Base-by-base conservation (phyloP, 352 stramenopile genomes). In the Globisporangium mamillatum region DNA sequence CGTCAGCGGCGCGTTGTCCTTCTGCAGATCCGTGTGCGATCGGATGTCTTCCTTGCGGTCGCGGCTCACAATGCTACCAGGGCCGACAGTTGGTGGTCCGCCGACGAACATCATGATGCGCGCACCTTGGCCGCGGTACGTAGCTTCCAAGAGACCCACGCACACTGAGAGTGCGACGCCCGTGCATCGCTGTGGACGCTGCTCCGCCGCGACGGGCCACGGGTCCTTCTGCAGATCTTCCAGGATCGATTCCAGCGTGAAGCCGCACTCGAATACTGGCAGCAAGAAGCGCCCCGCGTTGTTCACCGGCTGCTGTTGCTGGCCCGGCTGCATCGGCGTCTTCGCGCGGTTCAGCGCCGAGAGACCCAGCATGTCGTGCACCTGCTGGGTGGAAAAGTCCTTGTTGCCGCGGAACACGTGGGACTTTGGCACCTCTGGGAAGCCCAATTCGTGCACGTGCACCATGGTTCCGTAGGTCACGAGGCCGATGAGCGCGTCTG, bases 381-480 rank as follows among this genome's bases (percentile, higher is more conserved):
- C 95, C 66, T 98, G 92, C 58, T 95, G 87, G 6, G 95, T 81
- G 38, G 90, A 85, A 69, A 99, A 99, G 74, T 99, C 97, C 75
- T 99, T 99, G 77, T 98, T 98, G 32, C 98, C 98, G 38, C 97
- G 88, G 76, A 99, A 99, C n/a, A 99, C 98, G 77, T 99, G 98
- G 63, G 95, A 94, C 77, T 99, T 99, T 71, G 95, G 91, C 72
- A 98, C 92, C 64, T 98, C 93, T 2, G 94, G 84, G 76, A 98
- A 99, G 36, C 95, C 94, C 52, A 99, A 83, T 72, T 99, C 98
- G 76, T 99, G 98, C 57, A 99, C 97, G 66, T 99, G 97, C 55
- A 99, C 97, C 82, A 99, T 99, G 6, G 97, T 99, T 50, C 98
- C 98, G 79, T 98, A 99, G 32, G 98, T 99, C 55, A 99, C 97